phyloP scores from a whole-genome alignment of 768 basidiomycete genomes.

The Cubamyces sp. region DNA sequence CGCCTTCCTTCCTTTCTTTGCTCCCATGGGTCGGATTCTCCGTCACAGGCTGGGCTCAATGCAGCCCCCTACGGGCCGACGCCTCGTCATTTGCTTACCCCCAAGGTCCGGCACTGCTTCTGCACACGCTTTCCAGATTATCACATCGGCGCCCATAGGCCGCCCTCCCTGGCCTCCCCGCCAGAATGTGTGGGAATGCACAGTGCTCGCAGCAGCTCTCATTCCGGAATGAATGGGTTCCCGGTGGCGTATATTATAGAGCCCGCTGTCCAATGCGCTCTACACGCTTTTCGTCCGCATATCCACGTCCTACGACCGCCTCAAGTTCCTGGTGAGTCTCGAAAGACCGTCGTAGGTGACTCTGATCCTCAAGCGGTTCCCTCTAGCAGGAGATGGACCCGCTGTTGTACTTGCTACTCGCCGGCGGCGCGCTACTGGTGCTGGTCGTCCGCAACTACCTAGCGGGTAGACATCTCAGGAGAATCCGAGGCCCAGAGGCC shows the following conservation, averaged over 20 bases:
- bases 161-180: neutral
- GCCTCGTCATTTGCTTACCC: too few species aligned
- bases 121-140: neutral
- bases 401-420: conserved; percentile 2
- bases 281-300: neutral
- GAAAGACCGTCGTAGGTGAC: too few species aligned
- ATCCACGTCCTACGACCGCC: too few species aligned
- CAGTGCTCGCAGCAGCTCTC: too few species aligned
- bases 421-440: conserved; percentile 10
- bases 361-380: neutral
- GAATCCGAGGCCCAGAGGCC: conserved; percentile 27
- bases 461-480: conserved; percentile 21
- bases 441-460: conserved; percentile 18
- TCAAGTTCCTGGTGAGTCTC: too few species aligned
- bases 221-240: neutral
- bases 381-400: conserved; percentile 1
- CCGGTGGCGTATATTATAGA: neutral
- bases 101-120: neutral
- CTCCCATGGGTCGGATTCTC: too few species aligned
- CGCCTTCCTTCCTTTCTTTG: too few species aligned
- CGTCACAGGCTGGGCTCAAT: too few species aligned
- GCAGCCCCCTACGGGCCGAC: neutral
- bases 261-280: neutral
- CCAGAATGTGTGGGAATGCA: neutral
- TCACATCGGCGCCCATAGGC: conserved; percentile 9